phyloP scores from a whole-genome alignment of 164 flowering plant species.

The Vitis rotundifolia region DNA sequence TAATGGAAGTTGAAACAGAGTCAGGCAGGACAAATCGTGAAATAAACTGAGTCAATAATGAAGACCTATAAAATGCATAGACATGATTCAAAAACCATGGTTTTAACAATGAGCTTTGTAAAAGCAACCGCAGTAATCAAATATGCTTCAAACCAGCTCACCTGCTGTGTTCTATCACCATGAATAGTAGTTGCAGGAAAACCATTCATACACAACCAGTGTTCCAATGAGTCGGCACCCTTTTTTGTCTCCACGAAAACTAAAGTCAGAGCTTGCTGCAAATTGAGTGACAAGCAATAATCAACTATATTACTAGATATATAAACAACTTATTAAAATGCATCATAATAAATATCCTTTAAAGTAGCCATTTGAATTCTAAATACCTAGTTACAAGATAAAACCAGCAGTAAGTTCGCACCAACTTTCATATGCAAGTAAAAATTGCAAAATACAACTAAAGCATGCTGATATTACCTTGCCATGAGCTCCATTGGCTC shows the following conservation, averaged over 20 bases:
- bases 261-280: constrained; percentile 58
- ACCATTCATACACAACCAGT: constrained; percentile 55
- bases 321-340: background rate
- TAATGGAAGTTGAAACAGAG: background rate
- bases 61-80: too few relatives aligned
- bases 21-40: too few relatives aligned
- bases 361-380: background rate
- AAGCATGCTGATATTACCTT: constrained; percentile 41
- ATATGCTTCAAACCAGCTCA: constrained; percentile 14
- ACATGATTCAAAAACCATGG: too few relatives aligned
- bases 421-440: constrained; percentile 3
- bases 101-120: too few relatives aligned
- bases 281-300: constrained; percentile 12
- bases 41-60: too few relatives aligned
- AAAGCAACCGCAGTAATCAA: too few relatives aligned
- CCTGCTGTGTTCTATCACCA: constrained; percentile 63
- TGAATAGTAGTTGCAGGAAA: constrained; percentile 68
- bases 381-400: background rate
- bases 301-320: background rate
- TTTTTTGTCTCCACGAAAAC: constrained; percentile 71
- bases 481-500: constrained; percentile 54
- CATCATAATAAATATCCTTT: background rate
- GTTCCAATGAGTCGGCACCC: constrained; percentile 60
- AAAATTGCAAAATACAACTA: background rate
- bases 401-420: background rate